phyloP scores from a whole-genome alignment of 768 basidiomycete genomes.

The Mycena vulgaris region DNA sequence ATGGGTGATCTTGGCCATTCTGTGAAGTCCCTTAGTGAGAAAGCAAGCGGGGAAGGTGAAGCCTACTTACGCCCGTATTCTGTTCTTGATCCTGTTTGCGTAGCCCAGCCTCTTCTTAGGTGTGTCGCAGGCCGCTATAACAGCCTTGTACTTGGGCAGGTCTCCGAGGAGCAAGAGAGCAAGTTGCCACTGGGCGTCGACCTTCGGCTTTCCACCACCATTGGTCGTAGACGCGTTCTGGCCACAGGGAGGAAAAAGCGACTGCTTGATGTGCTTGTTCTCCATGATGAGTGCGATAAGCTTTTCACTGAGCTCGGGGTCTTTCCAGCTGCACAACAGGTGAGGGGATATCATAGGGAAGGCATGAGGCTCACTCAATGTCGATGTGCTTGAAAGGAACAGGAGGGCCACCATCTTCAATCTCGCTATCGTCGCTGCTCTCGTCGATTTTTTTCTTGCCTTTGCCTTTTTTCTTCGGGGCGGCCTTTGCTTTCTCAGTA shows the following conservation, averaged over 20 bases:
- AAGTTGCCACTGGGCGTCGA: not conserved
- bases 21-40: not conserved
- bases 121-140: not conserved
- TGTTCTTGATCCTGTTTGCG: slow-evolving; percentile 7
- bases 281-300: slow-evolving; percentile 1
- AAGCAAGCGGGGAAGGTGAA: not conserved
- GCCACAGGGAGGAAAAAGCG: slow-evolving; percentile 2
- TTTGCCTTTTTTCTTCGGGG: not conserved
- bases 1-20: slow-evolving; percentile 4
- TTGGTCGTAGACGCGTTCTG: slow-evolving; percentile 3
- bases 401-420: not conserved
- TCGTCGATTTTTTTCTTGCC: not conserved
- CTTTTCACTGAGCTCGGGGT: not conserved
- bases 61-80: not conserved
- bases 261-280: not conserved
- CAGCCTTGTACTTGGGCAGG: not conserved
- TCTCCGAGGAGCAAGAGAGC: not conserved
- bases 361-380: not conserved
- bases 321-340: slow-evolving; percentile 7
- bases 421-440: slow-evolving; percentile 6
- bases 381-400: not conserved
- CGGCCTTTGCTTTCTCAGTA: not conserved
- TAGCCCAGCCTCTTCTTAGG: not conserved
- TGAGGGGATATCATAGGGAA: not conserved
- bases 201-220: slow-evolving; percentile 14